A percentile compares a stretch with the other conserved stretches of the same genome.
Conservation (phyloP, 2,329 filamentous ascomycete species). For the Shiraia bambusicola region DNA sequence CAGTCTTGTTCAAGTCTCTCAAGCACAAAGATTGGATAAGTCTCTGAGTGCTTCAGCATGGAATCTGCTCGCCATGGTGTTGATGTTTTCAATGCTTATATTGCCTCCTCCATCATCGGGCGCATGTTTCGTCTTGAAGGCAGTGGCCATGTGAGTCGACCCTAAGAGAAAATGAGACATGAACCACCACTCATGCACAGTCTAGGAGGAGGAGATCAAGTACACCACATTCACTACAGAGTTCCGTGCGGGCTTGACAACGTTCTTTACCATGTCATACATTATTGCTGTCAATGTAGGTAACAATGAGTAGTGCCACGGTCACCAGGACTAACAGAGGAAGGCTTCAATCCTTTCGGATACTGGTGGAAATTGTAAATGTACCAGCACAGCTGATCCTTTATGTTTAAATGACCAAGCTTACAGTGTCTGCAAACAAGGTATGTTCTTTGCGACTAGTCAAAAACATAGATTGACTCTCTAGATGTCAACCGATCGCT, state of each 20-base stretch:
- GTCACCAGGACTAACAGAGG: neutral
- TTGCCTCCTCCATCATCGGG: constrained; percentile 41
- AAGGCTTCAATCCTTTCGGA: constrained; percentile 49
- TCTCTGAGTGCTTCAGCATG: constrained; percentile 20
- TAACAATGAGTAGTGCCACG: neutral
- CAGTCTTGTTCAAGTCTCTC: too few relatives aligned
- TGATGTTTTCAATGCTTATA: constrained; percentile 25
- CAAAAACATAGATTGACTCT: neutral
- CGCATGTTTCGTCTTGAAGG: constrained; percentile 73
- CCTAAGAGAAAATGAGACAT: neutral
- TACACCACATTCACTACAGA: constrained; percentile 81
- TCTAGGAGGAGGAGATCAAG: constrained; percentile 67
- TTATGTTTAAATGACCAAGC: constrained; percentile 58
- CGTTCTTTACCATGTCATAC: constrained; percentile 55
- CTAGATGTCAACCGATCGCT: constrained; percentile 69
- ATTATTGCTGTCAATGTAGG: constrained; percentile 36
- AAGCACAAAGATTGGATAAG: too few relatives aligned
- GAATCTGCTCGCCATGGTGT: constrained; percentile 18
- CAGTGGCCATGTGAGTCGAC: constrained; percentile 71
- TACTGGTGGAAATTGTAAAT: constrained; percentile 75
- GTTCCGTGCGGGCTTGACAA: constrained; percentile 77
- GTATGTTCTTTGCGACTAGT: constrained; percentile 12
- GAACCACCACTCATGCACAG: constrained; percentile 11
- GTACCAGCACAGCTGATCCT: constrained; percentile 50
- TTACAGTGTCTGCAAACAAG: constrained; percentile 61